A percentile compares a stretch with the other conserved stretches of the same genome.
phyloP scores from a whole-genome alignment of 2,329 filamentous ascomycete species.

The Zasmidium angulare region DNA sequence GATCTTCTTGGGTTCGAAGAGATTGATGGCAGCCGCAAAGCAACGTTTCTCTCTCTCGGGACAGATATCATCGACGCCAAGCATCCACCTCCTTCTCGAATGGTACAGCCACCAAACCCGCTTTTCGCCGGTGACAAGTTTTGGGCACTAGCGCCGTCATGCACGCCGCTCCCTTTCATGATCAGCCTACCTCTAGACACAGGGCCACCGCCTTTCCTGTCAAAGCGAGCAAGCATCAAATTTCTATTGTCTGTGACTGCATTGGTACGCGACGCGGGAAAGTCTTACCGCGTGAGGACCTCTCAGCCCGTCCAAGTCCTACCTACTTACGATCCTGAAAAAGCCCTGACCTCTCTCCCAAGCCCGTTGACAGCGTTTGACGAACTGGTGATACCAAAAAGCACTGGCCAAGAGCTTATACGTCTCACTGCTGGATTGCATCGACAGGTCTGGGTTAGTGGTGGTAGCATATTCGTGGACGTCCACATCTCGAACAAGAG shows the following conservation, averaged over 20 bases:
- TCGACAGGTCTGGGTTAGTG: conserved; percentile 60
- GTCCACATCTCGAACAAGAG: conserved; percentile 53
- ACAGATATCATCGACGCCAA: conserved; percentile 52
- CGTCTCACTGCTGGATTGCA: conserved; percentile 54
- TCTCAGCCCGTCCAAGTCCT: conserved; percentile 53
- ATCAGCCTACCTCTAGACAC: conserved; percentile 55
- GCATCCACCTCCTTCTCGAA: conserved; percentile 52
- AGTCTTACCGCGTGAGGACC: conserved; percentile 50
- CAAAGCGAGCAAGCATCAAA: conserved; percentile 52
- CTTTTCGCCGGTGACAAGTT: conserved; percentile 41
- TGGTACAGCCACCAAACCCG: conserved; percentile 47
- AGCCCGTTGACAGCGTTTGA: conserved; percentile 53
- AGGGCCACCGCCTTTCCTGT: conserved; percentile 55
- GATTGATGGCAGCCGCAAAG: conserved; percentile 44
- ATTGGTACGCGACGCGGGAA: conserved; percentile 48
- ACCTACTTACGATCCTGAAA: conserved; percentile 58
- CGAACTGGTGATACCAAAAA: conserved; percentile 44
- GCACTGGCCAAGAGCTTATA: conserved; percentile 44
- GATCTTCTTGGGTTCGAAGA: conserved; percentile 56
- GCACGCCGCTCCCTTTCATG: conserved; percentile 51
- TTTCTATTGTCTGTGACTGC: conserved; percentile 52
- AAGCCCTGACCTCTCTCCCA: conserved; percentile 53
- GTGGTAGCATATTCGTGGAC: conserved; percentile 56
- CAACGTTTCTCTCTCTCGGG: conserved; percentile 53
- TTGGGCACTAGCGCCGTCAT: conserved; percentile 52